These are phyloP conservation scores for Sarocladiaceae sp. DNA, from an alignment of 2,329 filamentous ascomycete genomes.

Conservation along the genomic window DNA sequence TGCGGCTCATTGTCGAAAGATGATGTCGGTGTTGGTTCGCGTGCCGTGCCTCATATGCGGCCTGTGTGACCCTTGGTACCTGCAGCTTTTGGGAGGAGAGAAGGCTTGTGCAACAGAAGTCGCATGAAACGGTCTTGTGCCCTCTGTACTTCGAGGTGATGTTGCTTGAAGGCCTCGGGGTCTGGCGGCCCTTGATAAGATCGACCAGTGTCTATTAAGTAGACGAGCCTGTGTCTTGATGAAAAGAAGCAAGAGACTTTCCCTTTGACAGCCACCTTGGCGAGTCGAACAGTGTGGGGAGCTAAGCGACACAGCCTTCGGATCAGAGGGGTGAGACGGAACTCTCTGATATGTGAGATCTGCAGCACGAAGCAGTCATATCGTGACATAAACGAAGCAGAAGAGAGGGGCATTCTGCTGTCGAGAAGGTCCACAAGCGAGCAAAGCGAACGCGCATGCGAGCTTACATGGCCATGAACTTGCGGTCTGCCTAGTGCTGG, in stretches of 20 bases:
- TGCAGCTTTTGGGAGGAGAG: neutral
- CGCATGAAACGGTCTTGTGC: neutral
- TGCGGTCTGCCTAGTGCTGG: too few relatives aligned
- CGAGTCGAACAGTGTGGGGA: neutral
- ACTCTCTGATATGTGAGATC: neutral
- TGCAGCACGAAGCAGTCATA: neutral
- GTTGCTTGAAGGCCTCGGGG: too few relatives aligned
- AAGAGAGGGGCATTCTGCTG: neutral
- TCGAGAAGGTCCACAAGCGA: too few relatives aligned
- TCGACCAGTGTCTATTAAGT: slow-evolving; percentile 9
- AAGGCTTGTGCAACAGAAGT: neutral
- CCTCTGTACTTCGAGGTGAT: too few relatives aligned
- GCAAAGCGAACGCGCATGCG: too few relatives aligned
- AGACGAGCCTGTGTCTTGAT: too few relatives aligned
- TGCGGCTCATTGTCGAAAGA: too few relatives aligned
- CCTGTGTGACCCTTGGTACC: neutral
- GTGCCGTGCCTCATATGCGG: neutral
- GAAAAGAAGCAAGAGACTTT: too few relatives aligned
- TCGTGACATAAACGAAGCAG: neutral
- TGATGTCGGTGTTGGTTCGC: neutral
- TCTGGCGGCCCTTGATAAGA: too few relatives aligned
- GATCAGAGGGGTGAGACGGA: neutral
- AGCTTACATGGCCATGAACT: too few relatives aligned
- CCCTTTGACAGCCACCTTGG: neutral
- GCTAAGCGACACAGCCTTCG: slow-evolving; percentile 1